These are phyloP conservation scores for rapeseed (Brassica napus) DNA, from an alignment of 345 rosid species.

Conservation along the genomic window Da-Ae NC_063446.1:14903501-14904000, in stretches of 20 bases:
- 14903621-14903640: neutral
- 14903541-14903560: too few species aligned
- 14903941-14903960: neutral
- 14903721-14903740: too few species aligned
- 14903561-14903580: too few species aligned
- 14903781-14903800: neutral
- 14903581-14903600: too few species aligned
- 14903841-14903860: neutral
- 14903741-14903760: too few species aligned
- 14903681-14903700: neutral
- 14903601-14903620: neutral
- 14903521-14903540: too few species aligned
- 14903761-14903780: neutral
- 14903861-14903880: neutral
- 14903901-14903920: too few species aligned
- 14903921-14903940: too few species aligned
- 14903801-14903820: neutral
- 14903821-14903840: neutral
- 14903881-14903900: too few species aligned
- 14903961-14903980: neutral
- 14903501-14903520: too few species aligned
- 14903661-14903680: neutral
- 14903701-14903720: too few species aligned
- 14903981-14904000: neutral
- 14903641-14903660: too few species aligned